Conservation (phyloP, 1,139 yeast genomes). For the Yamadazyma triangularis region DNA sequence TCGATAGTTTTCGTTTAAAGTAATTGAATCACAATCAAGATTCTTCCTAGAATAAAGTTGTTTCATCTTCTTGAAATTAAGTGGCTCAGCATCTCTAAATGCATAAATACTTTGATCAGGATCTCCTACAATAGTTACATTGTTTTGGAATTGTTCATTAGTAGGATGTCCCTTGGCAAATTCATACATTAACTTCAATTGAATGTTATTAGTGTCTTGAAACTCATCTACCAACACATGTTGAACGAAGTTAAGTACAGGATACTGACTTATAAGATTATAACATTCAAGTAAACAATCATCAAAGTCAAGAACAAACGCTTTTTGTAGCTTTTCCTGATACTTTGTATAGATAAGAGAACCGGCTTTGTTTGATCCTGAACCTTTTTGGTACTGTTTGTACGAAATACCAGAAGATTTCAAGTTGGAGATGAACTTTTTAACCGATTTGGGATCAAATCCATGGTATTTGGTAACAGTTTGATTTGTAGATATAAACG, state of each 20-base stretch:
- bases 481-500: too few species aligned
- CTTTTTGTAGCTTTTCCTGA: conserved; percentile 41
- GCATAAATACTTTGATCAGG: conserved; percentile 95
- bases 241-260: conserved; percentile 47
- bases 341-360: conserved; percentile 54
- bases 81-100: conserved; percentile 74
- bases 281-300: conserved; percentile 64
- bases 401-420: conserved; percentile 47
- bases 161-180: conserved; percentile 43
- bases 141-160: conserved; percentile 22
- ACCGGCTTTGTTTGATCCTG: too few species aligned
- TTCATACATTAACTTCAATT: conserved; percentile 59
- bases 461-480: conserved; percentile 20
- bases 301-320: conserved; percentile 69
- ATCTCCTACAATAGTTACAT: conserved; percentile 88
- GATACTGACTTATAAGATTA: conserved; percentile 39
- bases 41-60: conserved; percentile 30
- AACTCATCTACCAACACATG: conserved; percentile 91
- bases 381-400: conserved; percentile 35
- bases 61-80: conserved; percentile 61
- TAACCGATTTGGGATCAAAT: conserved; percentile 33
- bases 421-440: conserved; percentile 45
- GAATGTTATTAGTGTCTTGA: conserved; percentile 84
- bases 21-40: conserved; percentile 22
- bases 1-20: conserved; percentile 70